Evolutionary conservation across 306 rosid species (phyloP).

Genomic region (Lathyrus aphaca): DNA sequence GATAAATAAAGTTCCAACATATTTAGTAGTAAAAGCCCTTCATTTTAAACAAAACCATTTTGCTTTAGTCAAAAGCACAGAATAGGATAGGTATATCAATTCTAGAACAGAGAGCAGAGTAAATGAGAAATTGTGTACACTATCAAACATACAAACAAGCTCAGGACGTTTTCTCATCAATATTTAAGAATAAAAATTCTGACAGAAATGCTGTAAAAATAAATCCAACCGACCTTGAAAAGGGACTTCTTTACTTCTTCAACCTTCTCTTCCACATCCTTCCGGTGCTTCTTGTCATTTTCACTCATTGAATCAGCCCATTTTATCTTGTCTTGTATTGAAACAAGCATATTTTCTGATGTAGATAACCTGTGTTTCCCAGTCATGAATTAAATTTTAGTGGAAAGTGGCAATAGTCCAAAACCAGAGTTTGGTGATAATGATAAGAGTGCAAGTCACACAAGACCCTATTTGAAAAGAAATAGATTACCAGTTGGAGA

Average conservation of each 20-base stretch:
- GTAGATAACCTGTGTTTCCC: constrained; percentile 72
- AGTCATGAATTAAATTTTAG: constrained; percentile 31
- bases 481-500: constrained; percentile 77
- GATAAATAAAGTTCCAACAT: constrained; percentile 14
- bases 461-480: constrained; percentile 18
- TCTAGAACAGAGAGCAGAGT: constrained; percentile 1
- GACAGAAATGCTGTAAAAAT: constrained; percentile 38
- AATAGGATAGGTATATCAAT: constrained; percentile 4
- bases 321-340: constrained; percentile 93
- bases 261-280: constrained; percentile 83
- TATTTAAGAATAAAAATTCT: background rate
- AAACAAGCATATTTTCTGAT: constrained; percentile 74
- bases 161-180: constrained; percentile 13
- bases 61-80: background rate
- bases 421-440: constrained; percentile 16
- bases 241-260: constrained; percentile 87
- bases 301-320: constrained; percentile 95
- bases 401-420: constrained; percentile 10
- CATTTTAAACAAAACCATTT: background rate
- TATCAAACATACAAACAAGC: constrained; percentile 7
- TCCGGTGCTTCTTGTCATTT: constrained; percentile 77
- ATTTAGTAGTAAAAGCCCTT: background rate
- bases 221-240: constrained; percentile 89
- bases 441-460: constrained; percentile 12
- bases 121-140: constrained; percentile 7